A percentile compares a stretch with the other conserved stretches of the same genome.
These are phyloP conservation scores for Solanum rostratum DNA, from an alignment of 257 asterid species.

Conservation along the genomic window DNA sequence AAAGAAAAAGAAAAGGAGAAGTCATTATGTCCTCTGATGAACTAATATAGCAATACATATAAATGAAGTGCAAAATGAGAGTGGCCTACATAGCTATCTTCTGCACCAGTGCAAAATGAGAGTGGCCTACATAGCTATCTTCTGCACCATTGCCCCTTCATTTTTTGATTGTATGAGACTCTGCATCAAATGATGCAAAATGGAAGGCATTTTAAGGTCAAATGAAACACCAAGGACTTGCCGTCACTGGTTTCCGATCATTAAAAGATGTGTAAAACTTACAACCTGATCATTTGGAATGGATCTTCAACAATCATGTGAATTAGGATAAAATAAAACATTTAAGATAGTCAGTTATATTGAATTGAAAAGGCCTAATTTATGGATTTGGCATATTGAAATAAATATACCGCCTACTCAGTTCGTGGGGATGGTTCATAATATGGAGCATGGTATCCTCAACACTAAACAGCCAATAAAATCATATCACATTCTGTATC, in stretches of 20 bases:
- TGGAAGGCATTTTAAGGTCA: neutral
- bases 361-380: neutral
- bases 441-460: slow-evolving; percentile 56
- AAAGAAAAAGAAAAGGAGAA: neutral
- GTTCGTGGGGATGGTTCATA: slow-evolving; percentile 45
- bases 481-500: neutral
- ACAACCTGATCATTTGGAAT: slow-evolving; percentile 35
- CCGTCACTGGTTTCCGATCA: no score
- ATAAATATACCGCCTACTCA: slow-evolving; percentile 38
- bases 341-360: neutral
- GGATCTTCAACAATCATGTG: slow-evolving; percentile 27
- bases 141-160: slow-evolving; percentile 49
- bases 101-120: no score
- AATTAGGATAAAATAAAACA: neutral
- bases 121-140: no score
- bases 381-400: neutral
- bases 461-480: slow-evolving; percentile 19
- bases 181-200: slow-evolving; percentile 29
- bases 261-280: neutral
- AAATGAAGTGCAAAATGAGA: neutral
- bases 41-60: neutral
- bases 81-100: slow-evolving; percentile 31
- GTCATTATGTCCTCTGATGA: neutral
- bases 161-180: slow-evolving; percentile 37
- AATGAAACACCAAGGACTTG: neutral